Evolutionary conservation across 768 basidiomycete species (phyloP), one percentile per base, ranked within the genome.

Genomic region (Collybia sordida): DNA sequence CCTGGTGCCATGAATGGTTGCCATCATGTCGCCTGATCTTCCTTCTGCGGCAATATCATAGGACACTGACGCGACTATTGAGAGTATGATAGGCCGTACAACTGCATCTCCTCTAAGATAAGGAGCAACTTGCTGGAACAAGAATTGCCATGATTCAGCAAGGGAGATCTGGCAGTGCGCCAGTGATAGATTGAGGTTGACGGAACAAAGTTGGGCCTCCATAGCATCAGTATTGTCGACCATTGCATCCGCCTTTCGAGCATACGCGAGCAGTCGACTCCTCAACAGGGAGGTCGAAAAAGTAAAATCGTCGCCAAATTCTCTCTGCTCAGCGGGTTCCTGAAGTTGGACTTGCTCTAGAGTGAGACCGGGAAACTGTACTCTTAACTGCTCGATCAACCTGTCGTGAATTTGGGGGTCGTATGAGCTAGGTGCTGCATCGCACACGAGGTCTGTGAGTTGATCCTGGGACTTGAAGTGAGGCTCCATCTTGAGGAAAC

Each of bases 171-270:
- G 90, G 0, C 89, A 78, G 58, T 96, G 88, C 18, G 89, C 74
- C 34, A 97, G 71, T 1, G 93, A 94, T 42, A 94, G 78, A 62
- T 95, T 94, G 56, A 93, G 77, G 65, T 97, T 97, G 64, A 95
- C 82, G 1, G 85, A 82, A 42, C 81, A 72, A 3, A 93, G 69
- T 27, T 78, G 75, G 42, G 77, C 81, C 55, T 88, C 80, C 12
- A 82, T 69, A 4, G 69, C 68, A 9, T 82, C 77, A 0, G 72
- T 66, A 9, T 66, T 70, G 4, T 75, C 72, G 0, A 70, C 64
- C 56, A 76, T 74, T 3, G 59, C 58, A 28, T 79, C 72, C 11
- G 71, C 66, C 6, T 64, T 66, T 27, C 59, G 46, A 6, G 65
- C 64, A 59, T 77, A 84, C 0, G 78, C 80, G 25, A 77, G 77